Percentiles rank a stretch among this genome's conserved stretches.
These are phyloP conservation scores for Spatholobus suberectus DNA, from an alignment of 306 rosid genomes.

Conservation along the genomic window DNA sequence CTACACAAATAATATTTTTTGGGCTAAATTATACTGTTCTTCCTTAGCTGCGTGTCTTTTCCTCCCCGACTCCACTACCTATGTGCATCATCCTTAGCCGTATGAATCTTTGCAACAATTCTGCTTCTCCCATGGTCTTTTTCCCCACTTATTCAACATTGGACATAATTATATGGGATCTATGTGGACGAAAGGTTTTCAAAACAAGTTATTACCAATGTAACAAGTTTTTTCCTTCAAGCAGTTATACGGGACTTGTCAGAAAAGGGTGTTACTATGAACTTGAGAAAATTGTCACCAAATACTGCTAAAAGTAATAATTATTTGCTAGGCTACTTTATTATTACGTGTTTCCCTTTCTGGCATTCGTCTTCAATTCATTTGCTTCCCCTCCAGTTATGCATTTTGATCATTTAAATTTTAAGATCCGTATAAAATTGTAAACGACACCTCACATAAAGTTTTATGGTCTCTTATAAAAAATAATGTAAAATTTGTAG, in stretches of 20 bases:
- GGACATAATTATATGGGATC: not conserved
- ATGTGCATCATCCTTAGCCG: no score
- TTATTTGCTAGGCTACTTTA: not conserved
- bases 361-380: not conserved
- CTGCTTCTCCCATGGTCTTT: no score
- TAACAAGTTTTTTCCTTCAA: not conserved
- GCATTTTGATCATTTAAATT: no score
- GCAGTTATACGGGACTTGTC: not conserved
- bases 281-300: not conserved
- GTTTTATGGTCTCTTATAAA: no score
- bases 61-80: no score
- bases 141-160: no score
- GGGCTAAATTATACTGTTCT: no score
- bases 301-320: not conserved
- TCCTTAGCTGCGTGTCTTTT: no score
- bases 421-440: not conserved
- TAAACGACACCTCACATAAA: no score
- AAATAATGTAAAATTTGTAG: no score
- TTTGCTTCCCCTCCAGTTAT: not conserved
- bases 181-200: not conserved
- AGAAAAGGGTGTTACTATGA: not conserved
- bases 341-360: not conserved
- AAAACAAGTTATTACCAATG: not conserved
- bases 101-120: no score
- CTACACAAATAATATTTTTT: no score